Conservation (phyloP, 139 green algal genomes). For the Eudorina sp. region DNA sequence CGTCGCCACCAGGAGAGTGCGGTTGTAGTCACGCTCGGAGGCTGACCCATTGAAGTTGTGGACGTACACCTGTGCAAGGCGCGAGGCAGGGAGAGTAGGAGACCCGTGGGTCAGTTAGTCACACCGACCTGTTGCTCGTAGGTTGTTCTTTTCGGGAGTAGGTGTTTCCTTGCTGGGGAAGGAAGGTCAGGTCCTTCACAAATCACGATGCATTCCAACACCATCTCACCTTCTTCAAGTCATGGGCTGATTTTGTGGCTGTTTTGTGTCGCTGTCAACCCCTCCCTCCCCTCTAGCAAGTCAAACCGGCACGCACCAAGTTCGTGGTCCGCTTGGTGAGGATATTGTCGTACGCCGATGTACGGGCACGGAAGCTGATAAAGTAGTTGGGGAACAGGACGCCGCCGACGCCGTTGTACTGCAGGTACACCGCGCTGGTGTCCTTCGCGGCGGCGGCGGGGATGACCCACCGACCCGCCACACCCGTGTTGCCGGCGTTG, state of each 20-base stretch:
- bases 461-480: neutral
- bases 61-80: neutral
- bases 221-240: no score
- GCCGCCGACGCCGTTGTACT: neutral
- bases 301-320: no score
- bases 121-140: no score
- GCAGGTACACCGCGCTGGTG: neutral
- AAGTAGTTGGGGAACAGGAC: neutral
- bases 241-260: neutral
- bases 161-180: no score
- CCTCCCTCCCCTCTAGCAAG: no score
- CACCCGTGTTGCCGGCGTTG: neutral
- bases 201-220: no score
- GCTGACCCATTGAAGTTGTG: slow-evolving; percentile 32
- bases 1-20: neutral
- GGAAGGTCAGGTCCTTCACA: no score
- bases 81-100: no score
- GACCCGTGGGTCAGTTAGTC: no score
- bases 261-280: no score
- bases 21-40: slow-evolving; percentile 4
- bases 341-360: neutral
- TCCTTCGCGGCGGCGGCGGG: neutral
- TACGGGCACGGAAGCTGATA: neutral
- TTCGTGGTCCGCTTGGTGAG: no score
- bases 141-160: no score